Conservation (phyloP, 2,329 filamentous ascomycete species). For the Apiospora malaysiana region DNA sequence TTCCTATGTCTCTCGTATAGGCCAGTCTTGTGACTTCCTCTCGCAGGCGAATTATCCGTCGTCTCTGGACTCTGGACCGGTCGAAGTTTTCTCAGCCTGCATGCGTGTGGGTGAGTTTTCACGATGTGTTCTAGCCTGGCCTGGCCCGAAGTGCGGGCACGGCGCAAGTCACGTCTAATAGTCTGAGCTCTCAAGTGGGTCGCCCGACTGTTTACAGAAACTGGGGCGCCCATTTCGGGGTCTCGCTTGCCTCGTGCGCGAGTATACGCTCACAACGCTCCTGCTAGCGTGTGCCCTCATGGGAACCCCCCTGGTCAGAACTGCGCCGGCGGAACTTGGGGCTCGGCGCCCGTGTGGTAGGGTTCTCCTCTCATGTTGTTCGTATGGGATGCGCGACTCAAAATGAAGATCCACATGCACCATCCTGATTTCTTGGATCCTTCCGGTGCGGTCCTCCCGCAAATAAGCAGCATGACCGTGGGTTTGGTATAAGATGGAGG, state of each 20-base stretch:
- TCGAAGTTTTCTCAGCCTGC: not conserved
- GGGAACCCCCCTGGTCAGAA: constrained; percentile 4
- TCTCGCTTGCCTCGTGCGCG: constrained; percentile 3
- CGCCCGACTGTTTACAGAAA: not conserved
- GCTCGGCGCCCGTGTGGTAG: not conserved
- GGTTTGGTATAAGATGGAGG: not conserved
- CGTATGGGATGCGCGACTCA: not conserved
- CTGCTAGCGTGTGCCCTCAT: not conserved
- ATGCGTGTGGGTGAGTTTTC: not conserved
- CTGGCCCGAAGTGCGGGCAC: constrained; percentile 11
- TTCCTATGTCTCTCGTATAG: not conserved
- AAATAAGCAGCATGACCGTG: constrained; percentile 6
- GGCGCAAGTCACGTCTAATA: not conserved
- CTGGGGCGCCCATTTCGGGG: not conserved
- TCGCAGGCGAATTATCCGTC: not conserved
- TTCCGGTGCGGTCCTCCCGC: not conserved
- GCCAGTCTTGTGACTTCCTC: not conserved
- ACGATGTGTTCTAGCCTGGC: constrained; percentile 6
- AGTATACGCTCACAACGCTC: not conserved
- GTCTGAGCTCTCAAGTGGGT: not conserved
- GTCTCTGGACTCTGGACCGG: not conserved
- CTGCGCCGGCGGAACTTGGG: not conserved
- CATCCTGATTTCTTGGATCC: not conserved
- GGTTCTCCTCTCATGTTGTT: not conserved
- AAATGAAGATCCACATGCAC: constrained; percentile 5